These are phyloP conservation scores for Mediolabrus comicus DNA, from an alignment of 108 stramenopile species.

Conservation along the genomic window DNA sequence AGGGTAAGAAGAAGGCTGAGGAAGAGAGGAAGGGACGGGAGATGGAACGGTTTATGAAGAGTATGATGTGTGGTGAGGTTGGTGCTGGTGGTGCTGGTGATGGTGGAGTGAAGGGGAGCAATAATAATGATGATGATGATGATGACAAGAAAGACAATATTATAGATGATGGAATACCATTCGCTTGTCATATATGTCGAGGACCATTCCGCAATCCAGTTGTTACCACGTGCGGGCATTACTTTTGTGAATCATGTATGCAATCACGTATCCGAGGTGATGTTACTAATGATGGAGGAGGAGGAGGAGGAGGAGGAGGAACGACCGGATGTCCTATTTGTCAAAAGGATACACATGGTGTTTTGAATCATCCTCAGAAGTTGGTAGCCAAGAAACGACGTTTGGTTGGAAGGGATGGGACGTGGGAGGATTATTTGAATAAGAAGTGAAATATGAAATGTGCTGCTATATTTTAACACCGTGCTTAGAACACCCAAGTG, in stretches of 20 bases:
- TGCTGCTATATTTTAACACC: too few species aligned
- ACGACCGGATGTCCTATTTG: slow-evolving; percentile 84
- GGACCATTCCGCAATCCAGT: slow-evolving; percentile 89
- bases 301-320: not conserved
- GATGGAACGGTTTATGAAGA: slow-evolving; percentile 64
- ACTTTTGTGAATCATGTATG: slow-evolving; percentile 91
- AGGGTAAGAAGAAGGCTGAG: slow-evolving; percentile 83
- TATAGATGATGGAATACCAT: slow-evolving; percentile 87
- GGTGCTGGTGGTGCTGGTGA: not conserved
- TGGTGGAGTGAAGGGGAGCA: not conserved
- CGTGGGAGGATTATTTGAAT: slow-evolving; percentile 49
- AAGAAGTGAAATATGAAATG: not conserved
- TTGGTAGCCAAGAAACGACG: slow-evolving; percentile 72
- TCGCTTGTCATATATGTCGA: slow-evolving; percentile 94
- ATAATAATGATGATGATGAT: not conserved
- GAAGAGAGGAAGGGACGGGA: slow-evolving; percentile 58
- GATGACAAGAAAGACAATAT: not conserved
- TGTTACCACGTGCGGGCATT: slow-evolving; percentile 92
- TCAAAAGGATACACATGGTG: slow-evolving; percentile 85
- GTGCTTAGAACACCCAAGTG: too few species aligned
- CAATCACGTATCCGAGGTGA: slow-evolving; percentile 48
- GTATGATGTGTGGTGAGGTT: slow-evolving; percentile 37
- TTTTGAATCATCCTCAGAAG: slow-evolving; percentile 83
- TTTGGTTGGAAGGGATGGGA: slow-evolving; percentile 49
- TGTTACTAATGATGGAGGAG: not conserved